These are phyloP conservation scores for Aspergillus asperescens DNA, from an alignment of 495 filamentous ascomycete genomes.

Conservation along the genomic window DNA sequence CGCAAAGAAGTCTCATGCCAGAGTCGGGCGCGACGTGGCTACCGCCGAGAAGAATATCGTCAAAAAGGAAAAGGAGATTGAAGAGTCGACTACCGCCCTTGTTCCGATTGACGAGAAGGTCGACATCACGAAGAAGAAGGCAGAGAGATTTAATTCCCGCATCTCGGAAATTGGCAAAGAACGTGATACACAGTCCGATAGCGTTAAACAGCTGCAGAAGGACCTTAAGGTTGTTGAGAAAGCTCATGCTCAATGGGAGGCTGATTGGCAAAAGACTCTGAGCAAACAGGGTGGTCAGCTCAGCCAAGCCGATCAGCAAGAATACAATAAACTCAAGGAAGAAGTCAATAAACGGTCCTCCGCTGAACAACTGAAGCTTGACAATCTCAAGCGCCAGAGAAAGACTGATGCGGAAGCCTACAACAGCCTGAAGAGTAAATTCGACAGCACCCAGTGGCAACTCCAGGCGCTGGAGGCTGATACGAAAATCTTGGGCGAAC, in stretches of 20 bases:
- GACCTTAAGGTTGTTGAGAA: conserved; percentile 81
- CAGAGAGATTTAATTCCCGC: conserved; percentile 58
- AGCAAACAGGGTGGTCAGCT: conserved; percentile 83
- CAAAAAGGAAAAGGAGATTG: conserved; percentile 80
- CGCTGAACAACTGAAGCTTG: conserved; percentile 73
- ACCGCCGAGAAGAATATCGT: conserved; percentile 80
- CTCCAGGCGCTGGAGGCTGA: conserved; percentile 69
- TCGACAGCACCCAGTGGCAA: conserved; percentile 69
- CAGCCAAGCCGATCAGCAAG: conserved; percentile 78
- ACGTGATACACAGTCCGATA: conserved; percentile 59
- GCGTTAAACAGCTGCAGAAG: conserved; percentile 67
- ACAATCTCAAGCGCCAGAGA: conserved; percentile 74
- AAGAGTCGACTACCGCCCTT: conserved; percentile 76
- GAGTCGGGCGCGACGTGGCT: conserved; percentile 69
- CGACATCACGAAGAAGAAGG: conserved; percentile 65
- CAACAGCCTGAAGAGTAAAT: conserved; percentile 78
- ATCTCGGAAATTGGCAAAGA: conserved; percentile 70
- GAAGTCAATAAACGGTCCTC: conserved; percentile 83
- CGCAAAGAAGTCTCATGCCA: conserved; percentile 79
- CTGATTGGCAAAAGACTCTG: conserved; percentile 73
- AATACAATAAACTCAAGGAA: conserved; percentile 79
- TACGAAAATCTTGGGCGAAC: conserved; percentile 60
- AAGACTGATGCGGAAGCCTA: conserved; percentile 87
- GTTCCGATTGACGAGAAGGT: conserved; percentile 93
- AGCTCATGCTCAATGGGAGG: conserved; percentile 83